Percentiles rank a stretch among this genome's conserved stretches.
These are phyloP conservation scores for Astrocystis sublimbata DNA, from an alignment of 495 filamentous ascomycete genomes.

Conservation along the genomic window DNA sequence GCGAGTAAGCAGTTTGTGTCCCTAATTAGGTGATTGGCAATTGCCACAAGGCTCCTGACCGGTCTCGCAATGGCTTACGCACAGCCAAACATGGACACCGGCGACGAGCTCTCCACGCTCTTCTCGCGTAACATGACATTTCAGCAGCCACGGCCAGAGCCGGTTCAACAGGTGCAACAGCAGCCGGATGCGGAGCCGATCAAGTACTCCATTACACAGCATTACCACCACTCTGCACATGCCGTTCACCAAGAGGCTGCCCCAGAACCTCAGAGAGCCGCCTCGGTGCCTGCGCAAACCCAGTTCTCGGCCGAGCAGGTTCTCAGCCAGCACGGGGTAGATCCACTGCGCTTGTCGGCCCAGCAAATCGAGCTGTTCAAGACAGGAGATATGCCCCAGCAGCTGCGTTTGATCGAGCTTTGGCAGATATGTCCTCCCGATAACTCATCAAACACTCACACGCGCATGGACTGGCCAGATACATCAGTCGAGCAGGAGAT, in stretches of 20 bases:
- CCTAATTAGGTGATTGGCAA: no score
- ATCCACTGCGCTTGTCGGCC: slow-evolving; percentile 53
- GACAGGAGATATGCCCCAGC: slow-evolving; percentile 57
- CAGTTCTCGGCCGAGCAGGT: slow-evolving; percentile 47
- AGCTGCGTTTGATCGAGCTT: slow-evolving; percentile 61
- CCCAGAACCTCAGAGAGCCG: slow-evolving; percentile 39
- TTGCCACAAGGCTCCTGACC: not conserved
- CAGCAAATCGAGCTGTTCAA: slow-evolving; percentile 64
- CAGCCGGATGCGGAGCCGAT: slow-evolving; percentile 40
- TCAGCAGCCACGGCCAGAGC: slow-evolving; percentile 41
- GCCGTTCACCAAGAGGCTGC: slow-evolving; percentile 34
- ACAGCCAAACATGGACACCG: slow-evolving; percentile 49
- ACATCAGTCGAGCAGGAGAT: slow-evolving; percentile 56
- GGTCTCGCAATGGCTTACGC: slow-evolving; percentile 33
- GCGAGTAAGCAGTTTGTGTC: slow-evolving; percentile 21
- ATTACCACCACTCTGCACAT: slow-evolving; percentile 75
- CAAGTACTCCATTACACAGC: slow-evolving; percentile 69
- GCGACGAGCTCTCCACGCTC: slow-evolving; percentile 67
- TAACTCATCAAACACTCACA: slow-evolving; percentile 39
- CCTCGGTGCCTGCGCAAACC: slow-evolving; percentile 50
- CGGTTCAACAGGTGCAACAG: slow-evolving; percentile 28
- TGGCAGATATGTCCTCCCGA: slow-evolving; percentile 63
- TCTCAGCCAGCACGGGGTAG: slow-evolving; percentile 53
- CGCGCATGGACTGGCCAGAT: slow-evolving; percentile 43
- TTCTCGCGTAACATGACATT: slow-evolving; percentile 66